Evolutionary conservation across 116 monocot species (phyloP).

Genomic region (Papilionanthe hybrid): DNA sequence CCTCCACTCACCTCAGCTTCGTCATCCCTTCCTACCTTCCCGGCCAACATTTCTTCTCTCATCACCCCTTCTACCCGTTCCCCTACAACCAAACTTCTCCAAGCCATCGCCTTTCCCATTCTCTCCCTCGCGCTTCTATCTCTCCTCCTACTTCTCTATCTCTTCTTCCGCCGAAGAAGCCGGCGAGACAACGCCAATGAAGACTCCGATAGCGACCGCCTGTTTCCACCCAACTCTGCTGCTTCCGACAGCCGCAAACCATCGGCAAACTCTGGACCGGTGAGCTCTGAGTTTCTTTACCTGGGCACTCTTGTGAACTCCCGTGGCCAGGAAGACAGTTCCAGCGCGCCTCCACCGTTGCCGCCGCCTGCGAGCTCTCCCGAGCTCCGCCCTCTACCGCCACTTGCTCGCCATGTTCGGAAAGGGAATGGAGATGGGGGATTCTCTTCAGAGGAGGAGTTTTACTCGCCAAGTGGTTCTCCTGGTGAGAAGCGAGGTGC

Average conservation of each 20-base stretch:
- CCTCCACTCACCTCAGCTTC: neutral
- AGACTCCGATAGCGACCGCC: slow-evolving; percentile 23
- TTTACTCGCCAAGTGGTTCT: slow-evolving; percentile 40
- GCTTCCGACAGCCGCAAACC: slow-evolving; percentile 8
- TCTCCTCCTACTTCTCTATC: slow-evolving; percentile 7
- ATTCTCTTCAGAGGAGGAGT: slow-evolving; percentile 39
- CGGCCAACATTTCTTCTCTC: slow-evolving; percentile 25
- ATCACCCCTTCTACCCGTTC: slow-evolving; percentile 9
- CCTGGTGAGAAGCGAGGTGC: slow-evolving; percentile 11
- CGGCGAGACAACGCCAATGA: neutral
- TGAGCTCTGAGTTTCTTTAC: slow-evolving; percentile 40
- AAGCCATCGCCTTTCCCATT: slow-evolving; percentile 15
- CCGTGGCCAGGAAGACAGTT: slow-evolving; percentile 10
- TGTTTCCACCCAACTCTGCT: slow-evolving; percentile 23
- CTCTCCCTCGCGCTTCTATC: slow-evolving; percentile 13
- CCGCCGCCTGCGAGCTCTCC: slow-evolving; percentile 39
- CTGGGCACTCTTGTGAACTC: slow-evolving; percentile 46
- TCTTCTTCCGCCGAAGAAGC: slow-evolving; percentile 10
- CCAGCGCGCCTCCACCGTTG: neutral
- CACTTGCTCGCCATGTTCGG: slow-evolving; percentile 40
- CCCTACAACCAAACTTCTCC: slow-evolving; percentile 13
- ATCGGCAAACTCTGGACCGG: slow-evolving; percentile 5
- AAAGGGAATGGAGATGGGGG: slow-evolving; percentile 4
- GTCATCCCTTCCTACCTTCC: slow-evolving; percentile 21
- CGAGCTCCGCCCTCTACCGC: slow-evolving; percentile 79